Base-by-base conservation (phyloP, 2,329 filamentous ascomycete species). In the Lithohypha guttulata region DNA sequence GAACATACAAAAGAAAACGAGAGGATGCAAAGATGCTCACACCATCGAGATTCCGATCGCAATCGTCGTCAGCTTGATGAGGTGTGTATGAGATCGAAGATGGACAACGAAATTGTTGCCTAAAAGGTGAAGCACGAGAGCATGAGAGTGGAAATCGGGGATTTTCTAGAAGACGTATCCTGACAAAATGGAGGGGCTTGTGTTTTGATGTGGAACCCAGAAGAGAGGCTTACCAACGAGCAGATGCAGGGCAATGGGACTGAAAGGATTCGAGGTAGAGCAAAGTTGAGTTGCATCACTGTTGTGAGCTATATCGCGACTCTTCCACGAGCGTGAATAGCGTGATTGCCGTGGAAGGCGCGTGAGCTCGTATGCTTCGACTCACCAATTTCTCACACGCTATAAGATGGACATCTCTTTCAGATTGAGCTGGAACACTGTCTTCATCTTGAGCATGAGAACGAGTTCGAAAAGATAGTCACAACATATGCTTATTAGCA, bases 271-370 rank as follows among this genome's bases (percentile, higher is more conserved):
- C 10, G 25, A 21, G 8, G 15, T 25, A 11, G 25, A 25, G 19
- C 18, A n/a, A n/a, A 29, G 11, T 21, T 37, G 33, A 34, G 39
- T 39, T 40, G 44, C 38, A 45, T 42, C 15, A 29, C 20, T 45
- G 42, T 41, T 34, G 34, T 41, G 40, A 43, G 43, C 46, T 49
- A 47, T 49, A 47, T 51, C 48, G 35, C 48, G 48, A 49, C 22
- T 39, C 28, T 46, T 14, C 42, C 48, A 42, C 48, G 48, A 32
- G 42, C 45, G 48, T 36, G 48, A 47, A 30, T 33, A 34, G 29
- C 37, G 30, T 25, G 37, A 26, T 23, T 6, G 15, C 22, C 9
- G 23, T 6, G 20, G 6, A 28, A 28, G 9, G 18, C 17, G 26
- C n/a, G n/a, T n/a, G n/a, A n/a, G n/a, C n/a, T n/a, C n/a, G n/a